These are phyloP conservation scores for Suillus sp. DNA, from an alignment of 768 basidiomycete species.

Conservation along the genomic window DNA sequence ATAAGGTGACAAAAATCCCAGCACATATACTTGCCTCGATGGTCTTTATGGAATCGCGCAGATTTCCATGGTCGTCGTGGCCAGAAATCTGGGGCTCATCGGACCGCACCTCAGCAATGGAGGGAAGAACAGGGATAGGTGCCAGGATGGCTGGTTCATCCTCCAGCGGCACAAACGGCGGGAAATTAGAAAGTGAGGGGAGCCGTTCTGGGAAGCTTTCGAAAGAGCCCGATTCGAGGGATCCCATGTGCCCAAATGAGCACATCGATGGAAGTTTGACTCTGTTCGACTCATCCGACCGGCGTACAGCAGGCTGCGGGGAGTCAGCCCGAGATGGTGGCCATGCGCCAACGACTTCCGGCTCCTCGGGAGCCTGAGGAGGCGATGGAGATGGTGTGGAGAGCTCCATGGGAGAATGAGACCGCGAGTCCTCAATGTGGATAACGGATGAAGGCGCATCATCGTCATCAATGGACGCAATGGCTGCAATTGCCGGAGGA, in stretches of 20 bases:
- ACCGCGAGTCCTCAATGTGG: conserved; percentile 31
- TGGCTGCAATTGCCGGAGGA: conserved; percentile 16
- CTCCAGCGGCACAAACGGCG: background rate
- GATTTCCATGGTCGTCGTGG: background rate
- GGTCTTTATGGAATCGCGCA: conserved; percentile 20
- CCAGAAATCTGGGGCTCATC: background rate
- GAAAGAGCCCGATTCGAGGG: background rate
- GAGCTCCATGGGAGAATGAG: conserved; percentile 52
- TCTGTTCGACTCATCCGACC: conserved; percentile 2
- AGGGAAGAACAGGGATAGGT: background rate
- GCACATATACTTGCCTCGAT: conserved; percentile 22
- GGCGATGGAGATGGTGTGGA: conserved; percentile 40
- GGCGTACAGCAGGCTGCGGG: conserved; percentile 21
- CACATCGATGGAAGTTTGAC: conserved; percentile 9
- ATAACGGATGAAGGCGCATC: conserved; percentile 14
- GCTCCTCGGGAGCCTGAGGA: conserved; percentile 34
- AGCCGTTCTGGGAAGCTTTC: conserved; percentile 8
- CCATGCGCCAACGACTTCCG: conserved; percentile 46
- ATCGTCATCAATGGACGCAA: conserved; percentile 17
- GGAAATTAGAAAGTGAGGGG: conserved; percentile 3
- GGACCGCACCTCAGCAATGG: background rate
- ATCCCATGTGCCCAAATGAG: conserved; percentile 7
- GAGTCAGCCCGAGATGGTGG: conserved; percentile 40
- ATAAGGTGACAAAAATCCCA: background rate
- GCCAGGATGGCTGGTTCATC: background rate